Evolutionary conservation across 179 eudicot genomes (phyloP).

Genomic region (Corrigiola litoralis): DNA sequence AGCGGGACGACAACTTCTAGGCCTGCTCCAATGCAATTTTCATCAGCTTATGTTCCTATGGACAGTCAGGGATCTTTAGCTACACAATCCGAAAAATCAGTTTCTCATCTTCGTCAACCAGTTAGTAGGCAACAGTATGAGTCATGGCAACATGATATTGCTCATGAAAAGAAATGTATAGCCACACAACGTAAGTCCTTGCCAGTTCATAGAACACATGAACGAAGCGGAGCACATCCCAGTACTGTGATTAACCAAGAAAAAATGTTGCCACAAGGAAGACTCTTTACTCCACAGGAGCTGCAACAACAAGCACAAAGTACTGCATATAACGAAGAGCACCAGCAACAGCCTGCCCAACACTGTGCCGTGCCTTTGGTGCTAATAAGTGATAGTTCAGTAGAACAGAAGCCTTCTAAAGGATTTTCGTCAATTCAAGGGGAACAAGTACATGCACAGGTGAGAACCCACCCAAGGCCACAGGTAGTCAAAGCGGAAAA

Average conservation of each 20-base stretch:
- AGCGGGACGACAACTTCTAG: neutral
- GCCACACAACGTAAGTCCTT: constrained; percentile 6
- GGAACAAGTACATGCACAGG: constrained; percentile 1
- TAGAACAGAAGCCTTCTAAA: neutral
- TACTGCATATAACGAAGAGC: neutral
- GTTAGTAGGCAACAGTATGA: constrained; percentile 9
- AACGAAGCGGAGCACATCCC: constrained; percentile 1
- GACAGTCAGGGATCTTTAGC: neutral
- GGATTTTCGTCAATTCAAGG: neutral
- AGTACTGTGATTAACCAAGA: constrained; percentile 10
- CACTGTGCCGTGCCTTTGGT: constrained; percentile 4
- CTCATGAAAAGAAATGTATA: constrained; percentile 5
- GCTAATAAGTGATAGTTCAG: neutral
- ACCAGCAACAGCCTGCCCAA: neutral
- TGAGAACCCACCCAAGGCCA: neutral
- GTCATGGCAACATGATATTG: constrained; percentile 19
- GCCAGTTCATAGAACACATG: neutral
- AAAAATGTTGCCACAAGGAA: neutral
- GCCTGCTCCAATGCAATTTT: neutral
- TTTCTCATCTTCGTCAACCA: constrained; percentile 8
- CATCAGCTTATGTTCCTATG: neutral
- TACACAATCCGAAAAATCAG: constrained; percentile 13
- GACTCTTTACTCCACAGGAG: neutral
- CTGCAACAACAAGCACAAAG: neutral
- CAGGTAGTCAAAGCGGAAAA: neutral